These are phyloP conservation scores for Cladosporium sp. DNA, from an alignment of 2,329 filamentous ascomycete genomes.

Conservation along the genomic window DNA sequence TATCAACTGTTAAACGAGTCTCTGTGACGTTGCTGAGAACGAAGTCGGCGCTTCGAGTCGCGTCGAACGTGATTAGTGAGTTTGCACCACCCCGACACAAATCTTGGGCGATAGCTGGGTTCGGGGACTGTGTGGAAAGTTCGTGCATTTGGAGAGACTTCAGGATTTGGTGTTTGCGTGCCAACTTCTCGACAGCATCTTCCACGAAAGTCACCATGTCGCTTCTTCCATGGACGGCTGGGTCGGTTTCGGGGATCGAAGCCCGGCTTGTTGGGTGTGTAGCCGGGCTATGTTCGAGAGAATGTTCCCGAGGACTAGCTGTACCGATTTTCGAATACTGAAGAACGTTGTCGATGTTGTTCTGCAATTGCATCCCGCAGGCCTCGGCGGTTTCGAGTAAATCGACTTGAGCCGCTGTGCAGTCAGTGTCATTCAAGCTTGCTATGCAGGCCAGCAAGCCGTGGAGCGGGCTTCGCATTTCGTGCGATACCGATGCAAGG, in stretches of 20 bases:
- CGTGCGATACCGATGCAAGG: conserved; percentile 39
- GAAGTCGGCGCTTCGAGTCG: not conserved
- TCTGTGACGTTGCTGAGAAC: not conserved
- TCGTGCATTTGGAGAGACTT: not conserved
- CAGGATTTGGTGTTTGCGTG: not conserved
- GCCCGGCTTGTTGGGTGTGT: conserved; percentile 16
- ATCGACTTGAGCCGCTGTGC: conserved; percentile 16
- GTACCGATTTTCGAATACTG: conserved; percentile 39
- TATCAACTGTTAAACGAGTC: not conserved
- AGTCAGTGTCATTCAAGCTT: conserved; percentile 36
- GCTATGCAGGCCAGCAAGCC: conserved; percentile 29
- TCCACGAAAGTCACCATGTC: not conserved
- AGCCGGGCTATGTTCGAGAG: conserved; percentile 27
- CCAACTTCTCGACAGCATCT: not conserved
- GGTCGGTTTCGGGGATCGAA: not conserved
- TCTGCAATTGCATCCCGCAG: conserved; percentile 36
- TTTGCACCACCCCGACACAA: not conserved
- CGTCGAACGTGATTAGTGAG: not conserved
- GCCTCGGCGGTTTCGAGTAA: conserved; percentile 27
- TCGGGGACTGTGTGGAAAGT: not conserved
- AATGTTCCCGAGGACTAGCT: not conserved
- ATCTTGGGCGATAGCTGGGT: not conserved
- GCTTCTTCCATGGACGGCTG: not conserved
- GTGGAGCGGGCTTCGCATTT: conserved; percentile 27
- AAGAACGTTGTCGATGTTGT: conserved; percentile 40